Evolutionary conservation across 495 filamentous ascomycete species (phyloP), one percentile per base, ranked within the genome.

Genomic region (Chaetomium cochliodes): DNA sequence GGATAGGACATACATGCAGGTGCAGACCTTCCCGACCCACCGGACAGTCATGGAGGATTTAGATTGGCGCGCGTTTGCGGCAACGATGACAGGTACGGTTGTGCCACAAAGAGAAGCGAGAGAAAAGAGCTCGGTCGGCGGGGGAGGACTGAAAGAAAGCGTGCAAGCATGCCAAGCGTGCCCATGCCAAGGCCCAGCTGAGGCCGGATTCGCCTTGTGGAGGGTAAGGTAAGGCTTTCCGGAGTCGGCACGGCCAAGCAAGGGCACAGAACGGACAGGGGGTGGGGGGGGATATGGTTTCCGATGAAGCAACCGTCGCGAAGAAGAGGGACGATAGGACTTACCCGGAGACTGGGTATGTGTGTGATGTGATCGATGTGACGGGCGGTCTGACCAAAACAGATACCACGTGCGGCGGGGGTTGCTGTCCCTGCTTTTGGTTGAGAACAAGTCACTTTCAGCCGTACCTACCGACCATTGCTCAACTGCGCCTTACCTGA

Each of bases 281-380:
- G 28, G 28, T 3, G 60, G 50, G 13, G 6, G 23, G 15, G 62
- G 58, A 44, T n/a, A 20, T 30, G 56, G 49, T 37, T 49, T 69
- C 67, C 25, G 67, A 65, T 69, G 56, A 50, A 72, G 67, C 63
- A 72, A 69, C 63, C 44, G 44, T 71, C 69, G 64, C 69, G 66
- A 71, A 61, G 46, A 11, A 12, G 46, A 37, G 18, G 12, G n/a
- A 39, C 9, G n/a, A n/a, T n/a, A n/a, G n/a, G n/a, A 30, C 28
- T 30, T 30, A 30, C 28, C 28, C 28, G 28, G 28, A 30, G 2
- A 30, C 28, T 30, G 2, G 28, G 28, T 30, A 30, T 30, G 13
- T 47, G 44, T 37, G 33, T 11, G 22, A 39, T 23, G 20, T 6
- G 25, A 47, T 30, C 6, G 28, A 3, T 47, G 44, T 18, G 44